Percentiles rank a stretch among this genome's conserved stretches.
These are phyloP conservation scores for Solanum bulbocastanum DNA, from an alignment of 257 asterid species.

Conservation along the genomic window DNA sequence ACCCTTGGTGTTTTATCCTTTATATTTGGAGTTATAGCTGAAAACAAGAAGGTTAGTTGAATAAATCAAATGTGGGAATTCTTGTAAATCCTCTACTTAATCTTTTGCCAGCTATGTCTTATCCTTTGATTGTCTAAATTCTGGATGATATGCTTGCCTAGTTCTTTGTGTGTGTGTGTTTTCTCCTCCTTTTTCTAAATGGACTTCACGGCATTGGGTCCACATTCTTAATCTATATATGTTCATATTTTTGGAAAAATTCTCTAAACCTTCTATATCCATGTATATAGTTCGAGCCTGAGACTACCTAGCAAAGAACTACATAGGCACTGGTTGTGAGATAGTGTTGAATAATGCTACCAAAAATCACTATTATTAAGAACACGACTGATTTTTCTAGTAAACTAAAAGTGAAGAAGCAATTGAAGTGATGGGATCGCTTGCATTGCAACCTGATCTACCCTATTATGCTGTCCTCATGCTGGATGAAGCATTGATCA, in stretches of 20 bases:
- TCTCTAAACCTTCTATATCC: background rate
- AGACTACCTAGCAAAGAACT: too few relatives aligned
- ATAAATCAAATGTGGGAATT: background rate
- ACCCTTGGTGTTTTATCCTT: constrained; percentile 46
- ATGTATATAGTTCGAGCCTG: background rate
- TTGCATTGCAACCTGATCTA: background rate
- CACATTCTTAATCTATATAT: background rate
- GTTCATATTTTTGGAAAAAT: background rate
- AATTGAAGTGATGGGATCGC: background rate
- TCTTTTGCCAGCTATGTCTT: background rate
- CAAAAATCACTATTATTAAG: background rate
- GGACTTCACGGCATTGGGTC: background rate
- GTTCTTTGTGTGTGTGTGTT: background rate
- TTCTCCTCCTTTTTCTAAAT: background rate
- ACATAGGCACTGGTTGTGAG: background rate
- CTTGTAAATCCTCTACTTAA: background rate
- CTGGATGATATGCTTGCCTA: background rate
- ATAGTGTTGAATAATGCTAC: background rate
- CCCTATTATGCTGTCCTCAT: background rate
- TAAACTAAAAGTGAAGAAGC: background rate
- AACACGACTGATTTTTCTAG: background rate
- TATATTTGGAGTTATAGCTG: constrained; percentile 50
- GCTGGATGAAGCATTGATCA: background rate
- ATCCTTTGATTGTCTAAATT: background rate
- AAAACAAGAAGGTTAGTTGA: constrained; percentile 13